phyloP scores from a whole-genome alignment of 345 rosid genomes.

The Sapria himalayana region DNA sequence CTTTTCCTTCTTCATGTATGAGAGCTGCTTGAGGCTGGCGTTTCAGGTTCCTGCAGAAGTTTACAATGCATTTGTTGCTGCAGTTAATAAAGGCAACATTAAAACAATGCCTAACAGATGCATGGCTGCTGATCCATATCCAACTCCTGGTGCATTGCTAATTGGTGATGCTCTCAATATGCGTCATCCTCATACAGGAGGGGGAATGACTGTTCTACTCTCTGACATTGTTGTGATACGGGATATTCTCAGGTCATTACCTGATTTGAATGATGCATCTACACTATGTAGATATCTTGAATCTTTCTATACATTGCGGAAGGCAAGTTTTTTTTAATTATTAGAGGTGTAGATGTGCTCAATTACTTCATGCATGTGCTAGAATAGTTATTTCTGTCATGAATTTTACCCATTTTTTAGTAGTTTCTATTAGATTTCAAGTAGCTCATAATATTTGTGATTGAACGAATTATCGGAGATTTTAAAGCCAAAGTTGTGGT shows the following conservation, averaged over 20 bases:
- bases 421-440: no score
- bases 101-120: slow-evolving; percentile 38
- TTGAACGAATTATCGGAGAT: no score
- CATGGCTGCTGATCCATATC: slow-evolving; percentile 36
- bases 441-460: no score
- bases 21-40: not conserved
- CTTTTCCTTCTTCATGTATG: not conserved
- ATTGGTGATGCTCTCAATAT: slow-evolving; percentile 40
- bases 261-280: slow-evolving; percentile 20
- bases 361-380: no score
- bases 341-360: no score
- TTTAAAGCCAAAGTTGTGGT: no score
- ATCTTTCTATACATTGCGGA: slow-evolving; percentile 33
- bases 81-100: slow-evolving; percentile 25
- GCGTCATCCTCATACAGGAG: slow-evolving; percentile 50
- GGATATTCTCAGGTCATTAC: slow-evolving; percentile 25
- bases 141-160: slow-evolving; percentile 32
- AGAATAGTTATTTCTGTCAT: no score
- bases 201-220: slow-evolving; percentile 46
- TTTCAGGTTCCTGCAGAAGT: slow-evolving; percentile 25
- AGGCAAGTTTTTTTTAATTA: slow-evolving; percentile 12
- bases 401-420: no score
- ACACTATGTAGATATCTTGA: slow-evolving; percentile 26
- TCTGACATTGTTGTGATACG: slow-evolving; percentile 32
- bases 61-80: slow-evolving; percentile 17